Percentiles rank a stretch among this genome's conserved stretches.
phyloP scores from a whole-genome alignment of 441 rosid genomes.

The Syzygium syzygioides region DNA sequence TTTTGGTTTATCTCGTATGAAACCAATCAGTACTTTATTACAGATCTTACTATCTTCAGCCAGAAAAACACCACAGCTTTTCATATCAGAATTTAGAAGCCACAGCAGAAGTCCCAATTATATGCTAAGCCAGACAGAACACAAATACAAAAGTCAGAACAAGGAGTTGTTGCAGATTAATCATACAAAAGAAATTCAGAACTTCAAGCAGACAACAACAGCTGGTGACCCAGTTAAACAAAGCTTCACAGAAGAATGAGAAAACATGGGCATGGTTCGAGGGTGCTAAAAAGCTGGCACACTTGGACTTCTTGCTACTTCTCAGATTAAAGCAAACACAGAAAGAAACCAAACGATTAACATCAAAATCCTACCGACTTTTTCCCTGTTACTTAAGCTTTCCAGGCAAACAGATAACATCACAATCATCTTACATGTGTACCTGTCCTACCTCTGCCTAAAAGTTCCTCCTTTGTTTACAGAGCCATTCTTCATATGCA shows the following conservation, averaged over 20 bases:
- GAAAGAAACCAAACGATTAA: neutral
- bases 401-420: neutral
- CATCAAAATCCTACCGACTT: neutral
- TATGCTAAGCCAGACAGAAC: neutral
- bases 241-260: neutral
- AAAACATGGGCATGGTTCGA: neutral
- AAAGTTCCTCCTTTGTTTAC: neutral
- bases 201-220: neutral
- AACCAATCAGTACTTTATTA: neutral
- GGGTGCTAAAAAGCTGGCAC: neutral
- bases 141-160: neutral
- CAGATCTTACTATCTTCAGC: neutral
- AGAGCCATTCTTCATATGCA: neutral
- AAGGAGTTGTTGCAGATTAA: neutral
- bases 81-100: neutral
- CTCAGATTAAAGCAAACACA: neutral
- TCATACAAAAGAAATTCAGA: neutral
- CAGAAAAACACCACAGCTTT: neutral
- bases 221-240: neutral
- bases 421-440: neutral
- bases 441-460: neutral
- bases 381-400: neutral
- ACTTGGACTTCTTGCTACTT: neutral
- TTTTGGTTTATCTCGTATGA: neutral
- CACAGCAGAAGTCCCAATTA: neutral